These are phyloP conservation scores for Teratosphaeria pseudoeucalypti DNA, from an alignment of 2,329 filamentous ascomycete species.

Conservation along the genomic window DNA sequence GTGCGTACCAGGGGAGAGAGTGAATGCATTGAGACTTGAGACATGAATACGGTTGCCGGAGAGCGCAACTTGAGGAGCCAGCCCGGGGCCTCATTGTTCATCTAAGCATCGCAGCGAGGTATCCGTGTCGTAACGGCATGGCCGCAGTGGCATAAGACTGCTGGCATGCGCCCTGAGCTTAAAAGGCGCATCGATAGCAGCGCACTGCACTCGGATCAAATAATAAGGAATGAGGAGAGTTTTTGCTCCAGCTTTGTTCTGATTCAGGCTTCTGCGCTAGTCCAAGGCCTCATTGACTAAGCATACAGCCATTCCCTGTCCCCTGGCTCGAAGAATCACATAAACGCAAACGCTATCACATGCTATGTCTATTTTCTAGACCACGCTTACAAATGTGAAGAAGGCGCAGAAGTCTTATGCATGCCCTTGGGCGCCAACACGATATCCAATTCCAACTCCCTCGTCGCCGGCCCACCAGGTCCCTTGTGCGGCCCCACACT, in stretches of 20 bases:
- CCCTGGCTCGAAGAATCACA: not conserved
- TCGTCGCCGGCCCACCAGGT: constrained; percentile 19
- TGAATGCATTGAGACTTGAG: not conserved
- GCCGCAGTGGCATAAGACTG: not conserved
- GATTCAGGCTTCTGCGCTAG: not conserved
- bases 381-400: not conserved
- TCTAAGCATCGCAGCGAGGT: not conserved
- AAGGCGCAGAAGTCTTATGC: not conserved
- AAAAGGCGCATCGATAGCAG: not conserved
- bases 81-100: not conserved
- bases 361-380: not conserved
- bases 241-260: not conserved
- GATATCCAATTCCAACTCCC: constrained; percentile 53
- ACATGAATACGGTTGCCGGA: not conserved
- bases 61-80: not conserved
- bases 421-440: constrained; percentile 36
- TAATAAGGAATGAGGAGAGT: not conserved
- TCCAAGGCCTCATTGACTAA: not conserved
- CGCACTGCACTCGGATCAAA: not conserved
- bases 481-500: constrained; percentile 30
- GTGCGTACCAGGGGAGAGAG: not conserved
- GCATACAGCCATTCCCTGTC: not conserved
- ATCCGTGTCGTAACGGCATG: not conserved
- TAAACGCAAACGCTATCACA: not conserved
- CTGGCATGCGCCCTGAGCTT: not conserved